phyloP scores from a whole-genome alignment of 2,329 filamentous ascomycete species.

The Talaromyces atroroseus region DNA sequence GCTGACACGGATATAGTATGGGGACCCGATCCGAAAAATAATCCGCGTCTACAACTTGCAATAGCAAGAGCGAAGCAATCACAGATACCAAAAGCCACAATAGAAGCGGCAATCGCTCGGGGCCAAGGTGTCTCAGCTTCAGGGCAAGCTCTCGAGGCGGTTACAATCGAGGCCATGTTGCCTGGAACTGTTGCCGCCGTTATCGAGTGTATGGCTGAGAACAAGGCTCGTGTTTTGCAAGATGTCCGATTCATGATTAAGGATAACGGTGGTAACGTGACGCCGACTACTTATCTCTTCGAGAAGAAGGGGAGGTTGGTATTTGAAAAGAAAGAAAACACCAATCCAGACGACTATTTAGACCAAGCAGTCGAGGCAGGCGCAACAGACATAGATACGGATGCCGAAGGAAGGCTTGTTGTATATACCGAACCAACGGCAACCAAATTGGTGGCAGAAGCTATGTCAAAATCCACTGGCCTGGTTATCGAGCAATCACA shows the following conservation, averaged over 20 bases:
- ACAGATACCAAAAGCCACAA: constrained; percentile 74
- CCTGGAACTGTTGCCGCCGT: constrained; percentile 69
- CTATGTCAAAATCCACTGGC: constrained; percentile 57
- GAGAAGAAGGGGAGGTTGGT: constrained; percentile 69
- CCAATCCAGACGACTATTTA: constrained; percentile 64
- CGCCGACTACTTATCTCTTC: constrained; percentile 79
- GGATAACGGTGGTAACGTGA: constrained; percentile 61
- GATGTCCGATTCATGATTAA: constrained; percentile 70
- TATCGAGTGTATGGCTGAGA: constrained; percentile 81
- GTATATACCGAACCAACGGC: constrained; percentile 64
- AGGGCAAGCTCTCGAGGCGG: constrained; percentile 68
- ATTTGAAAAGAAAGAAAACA: constrained; percentile 56
- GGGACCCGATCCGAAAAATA: constrained; percentile 67
- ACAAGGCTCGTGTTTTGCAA: constrained; percentile 65
- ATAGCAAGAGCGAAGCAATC: constrained; percentile 76
- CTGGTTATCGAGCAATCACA: constrained; percentile 68
- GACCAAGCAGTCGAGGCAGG: constrained; percentile 81
- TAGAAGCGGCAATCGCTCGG: constrained; percentile 79
- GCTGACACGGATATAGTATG: constrained; percentile 52
- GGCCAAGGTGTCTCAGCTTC: constrained; percentile 76
- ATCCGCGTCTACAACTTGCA: constrained; percentile 68
- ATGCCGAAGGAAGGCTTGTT: constrained; percentile 64
- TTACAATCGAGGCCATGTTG: constrained; percentile 76
- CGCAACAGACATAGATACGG: constrained; percentile 51
- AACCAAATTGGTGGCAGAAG: constrained; percentile 59